Conservation (phyloP, 148 eudicot genomes). For the Pouteria glomerata region DNA sequence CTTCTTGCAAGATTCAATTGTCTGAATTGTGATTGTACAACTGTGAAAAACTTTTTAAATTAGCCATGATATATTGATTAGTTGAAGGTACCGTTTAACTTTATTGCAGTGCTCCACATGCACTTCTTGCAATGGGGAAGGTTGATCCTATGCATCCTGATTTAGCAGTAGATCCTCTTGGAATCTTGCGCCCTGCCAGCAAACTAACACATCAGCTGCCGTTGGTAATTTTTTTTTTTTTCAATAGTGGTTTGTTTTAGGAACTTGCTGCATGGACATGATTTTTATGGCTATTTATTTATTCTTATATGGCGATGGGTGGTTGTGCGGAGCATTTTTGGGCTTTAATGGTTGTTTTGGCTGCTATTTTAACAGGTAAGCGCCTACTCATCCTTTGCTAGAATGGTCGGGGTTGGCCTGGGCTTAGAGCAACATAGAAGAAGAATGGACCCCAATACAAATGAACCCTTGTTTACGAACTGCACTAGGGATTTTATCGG, state of each 20-base stretch:
- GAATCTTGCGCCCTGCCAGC: conserved; percentile 69
- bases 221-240: conserved; percentile 45
- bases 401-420: conserved; percentile 57
- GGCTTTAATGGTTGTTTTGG: too few species aligned
- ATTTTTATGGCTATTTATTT: not conserved
- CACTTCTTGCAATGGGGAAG: conserved; percentile 94
- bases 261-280: not conserved
- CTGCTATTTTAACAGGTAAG: conserved; percentile 56
- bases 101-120: conserved; percentile 81
- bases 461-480: conserved; percentile 88
- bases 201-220: conserved; percentile 86
- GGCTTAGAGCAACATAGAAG: conserved; percentile 76
- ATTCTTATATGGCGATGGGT: too few species aligned
- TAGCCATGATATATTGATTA: not conserved
- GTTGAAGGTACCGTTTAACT: conserved; percentile 6
- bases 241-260: not conserved
- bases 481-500: conserved; percentile 97
- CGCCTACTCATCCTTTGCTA: conserved; percentile 91
- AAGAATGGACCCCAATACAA: conserved; percentile 76
- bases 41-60: not conserved
- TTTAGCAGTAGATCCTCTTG: conserved; percentile 73
- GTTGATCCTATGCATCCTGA: conserved; percentile 87
- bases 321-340: not conserved
- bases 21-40: not conserved
- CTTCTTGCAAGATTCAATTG: conserved; percentile 1